Evolutionary conservation across 371 early-diverging fungal species (phyloP), one percentile per base, ranked within the genome.

Genomic region (Rhizopus sp.): DNA sequence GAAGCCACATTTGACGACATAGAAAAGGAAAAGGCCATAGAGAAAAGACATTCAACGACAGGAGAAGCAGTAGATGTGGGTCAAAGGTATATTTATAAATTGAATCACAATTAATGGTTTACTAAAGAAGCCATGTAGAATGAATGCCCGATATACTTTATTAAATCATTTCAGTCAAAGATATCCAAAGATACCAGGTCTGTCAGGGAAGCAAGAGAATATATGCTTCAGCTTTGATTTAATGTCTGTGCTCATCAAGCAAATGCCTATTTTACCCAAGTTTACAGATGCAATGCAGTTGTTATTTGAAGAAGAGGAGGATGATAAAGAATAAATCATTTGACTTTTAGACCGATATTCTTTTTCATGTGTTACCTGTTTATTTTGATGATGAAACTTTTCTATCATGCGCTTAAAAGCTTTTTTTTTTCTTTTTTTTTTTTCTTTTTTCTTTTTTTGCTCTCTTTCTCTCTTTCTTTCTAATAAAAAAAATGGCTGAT

Each of bases 81-180:
- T 0, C 66, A 83, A 61, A 69, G 73, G 87, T 85, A 74, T 55
- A 56, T 39, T 9, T 32, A 23, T 23, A 23, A 23, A 23, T 23
- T 23, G 23, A 23, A 23, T 23, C 23, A 23, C 23, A 23, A 23
- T 23, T 7, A 30, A 34, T 3, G 40, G 12, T 9, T 17, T 44
- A 33, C 0, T 35, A 6, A 47, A 39, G 2, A 9, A 12, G 9
- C 16, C 37, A 50, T 7, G 33, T 65, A 80, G 73, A 60, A 89
- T 97, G 93, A 78, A 87, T 16, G 95, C 97, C 39, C 80, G 87
- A 59, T 80, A 73, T 51, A 82, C 93, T 4, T 63, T 99, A 38
- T 72, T 99, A 54, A 99, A 99, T 50, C 99, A 99, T 70, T 99
- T 99, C 65, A 96, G 97, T 68, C 98, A 99, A 74, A 85, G 99